phyloP scores from a whole-genome alignment of 2,329 filamentous ascomycete species.

The Shiraia sp. region DNA sequence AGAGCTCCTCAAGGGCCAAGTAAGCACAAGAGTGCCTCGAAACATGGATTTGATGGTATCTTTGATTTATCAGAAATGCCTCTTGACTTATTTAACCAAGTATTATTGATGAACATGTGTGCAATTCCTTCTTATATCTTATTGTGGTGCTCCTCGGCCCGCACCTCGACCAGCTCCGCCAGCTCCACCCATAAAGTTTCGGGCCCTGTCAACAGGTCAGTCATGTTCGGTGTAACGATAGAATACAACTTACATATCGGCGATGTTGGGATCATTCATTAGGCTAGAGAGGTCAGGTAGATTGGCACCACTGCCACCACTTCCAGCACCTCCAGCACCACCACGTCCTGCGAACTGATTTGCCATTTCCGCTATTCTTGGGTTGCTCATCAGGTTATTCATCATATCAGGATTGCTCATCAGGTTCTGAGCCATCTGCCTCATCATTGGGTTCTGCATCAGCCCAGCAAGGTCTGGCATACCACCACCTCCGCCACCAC shows the following conservation, averaged over 20 bases:
- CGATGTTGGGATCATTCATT: slow-evolving; percentile 91
- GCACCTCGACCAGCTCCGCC: slow-evolving; percentile 26
- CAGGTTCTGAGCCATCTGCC: slow-evolving; percentile 92
- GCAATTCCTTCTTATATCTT: not conserved
- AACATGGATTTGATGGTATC: no score
- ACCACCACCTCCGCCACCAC: slow-evolving; percentile 66
- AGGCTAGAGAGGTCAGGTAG: slow-evolving; percentile 84
- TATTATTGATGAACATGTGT: no score
- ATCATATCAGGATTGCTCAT: slow-evolving; percentile 97
- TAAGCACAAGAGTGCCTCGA: no score
- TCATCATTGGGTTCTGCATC: slow-evolving; percentile 88
- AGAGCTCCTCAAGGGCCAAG: no score
- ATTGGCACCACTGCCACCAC: slow-evolving; percentile 81
- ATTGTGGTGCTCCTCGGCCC: slow-evolving; percentile 23
- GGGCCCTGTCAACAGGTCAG: slow-evolving; percentile 53
- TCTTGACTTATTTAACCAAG: no score
- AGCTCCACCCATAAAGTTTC: slow-evolving; percentile 66
- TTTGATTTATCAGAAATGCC: no score
- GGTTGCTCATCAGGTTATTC: slow-evolving; percentile 92
- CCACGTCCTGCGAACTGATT: slow-evolving; percentile 67
- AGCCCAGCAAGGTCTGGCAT: slow-evolving; percentile 79
- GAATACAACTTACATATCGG: slow-evolving; percentile 76
- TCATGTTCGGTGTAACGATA: slow-evolving; percentile 4
- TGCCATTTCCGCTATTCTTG: slow-evolving; percentile 83
- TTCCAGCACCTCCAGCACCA: slow-evolving; percentile 61